Base-by-base conservation (phyloP, 306 rosid genomes). In the Fagus crenata region DNA sequence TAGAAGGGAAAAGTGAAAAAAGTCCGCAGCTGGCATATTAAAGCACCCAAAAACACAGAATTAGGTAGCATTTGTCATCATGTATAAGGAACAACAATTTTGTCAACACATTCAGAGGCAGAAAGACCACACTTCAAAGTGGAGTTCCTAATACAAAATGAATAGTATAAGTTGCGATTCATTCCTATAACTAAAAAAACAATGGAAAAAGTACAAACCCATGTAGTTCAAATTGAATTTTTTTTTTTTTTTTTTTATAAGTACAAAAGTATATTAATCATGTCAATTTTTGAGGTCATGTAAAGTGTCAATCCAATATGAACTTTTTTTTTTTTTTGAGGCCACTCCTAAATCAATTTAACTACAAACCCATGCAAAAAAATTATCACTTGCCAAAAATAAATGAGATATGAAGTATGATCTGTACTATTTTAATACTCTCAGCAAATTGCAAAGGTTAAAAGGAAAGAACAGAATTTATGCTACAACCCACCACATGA, bases 361-460 rank as follows among this genome's bases (percentile, higher is more conserved):
- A n/a, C 13, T 37, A 35, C n/a, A 49, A 36, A 49, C 14, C 41
- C 46, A 14, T 1, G 69, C 78, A 73, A 60, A 56, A 22, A 58
- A 59, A 77, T 40, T 12, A 31, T 5, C 67, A 77, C 61, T 69
- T 60, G 63, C 72, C 6, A 72, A 71, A 28, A 43, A 55, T 13
- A n/a, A 54, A 22, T 35, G 2, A 60, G 40, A 36, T 13, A 58
- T 70, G 31, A 13, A 64, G 59, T 31, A 75, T 54, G 55, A 49
- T 5, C 18, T 63, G 69, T 14, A 35, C 71, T 7, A 14, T 7
- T 18, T 31, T 63, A 13, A 35, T 14, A 15, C n/a, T 63, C 35
- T 35, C 4, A 39, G 67, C 35, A 55, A 17, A 53, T 31, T 55
- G 76, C 65, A 73, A 49, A 76, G 55, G 51, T 73, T 75, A 43